Evolutionary conservation across 805 yeast species (phyloP), one percentile per base, ranked within the genome.

Genomic region (Candida broadrunensis): DNA sequence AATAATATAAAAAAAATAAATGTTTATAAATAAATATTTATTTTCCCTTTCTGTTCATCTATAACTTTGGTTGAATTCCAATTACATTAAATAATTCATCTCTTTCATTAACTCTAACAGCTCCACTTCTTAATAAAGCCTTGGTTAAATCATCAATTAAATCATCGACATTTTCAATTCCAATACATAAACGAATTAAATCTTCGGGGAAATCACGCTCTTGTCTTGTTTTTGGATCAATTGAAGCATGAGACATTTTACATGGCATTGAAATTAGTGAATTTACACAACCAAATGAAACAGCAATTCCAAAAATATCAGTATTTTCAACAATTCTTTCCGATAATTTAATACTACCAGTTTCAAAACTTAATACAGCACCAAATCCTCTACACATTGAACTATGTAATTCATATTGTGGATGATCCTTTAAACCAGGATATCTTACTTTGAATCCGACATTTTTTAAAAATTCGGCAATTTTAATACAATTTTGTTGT

Each of bases 181-280:
- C 98, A 38, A 90, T 83, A 60, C 97, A 90, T 41, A 90, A 73
- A 55, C 98, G 76, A 51, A 90, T 81, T 56, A 90, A 72, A 59
- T 91, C 97, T 63, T 90, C 97, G 2, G 97, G 96, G 66, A 90
- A 81, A 34, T 82, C 88, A 60, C 98, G 80, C 61, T 85, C 95
- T 36, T 81, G 82, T 62, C 97, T 80, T 3, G 88, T 82, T 56
- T 86, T 80, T 19, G 89, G 84, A 52, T 89, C 96, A 47, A 90
- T 90, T 2, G 96, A 84, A n/a, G 97, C 97, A 58, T 90, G 98
- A 5, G 96, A 87, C 97, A 90, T 90, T 62, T 79, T 78, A 63
- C 97, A 88, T 13, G 98, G 98, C 82, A 90, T 78, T 30, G 96
- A 88, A 43, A 90, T 88, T 57, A 90, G 73, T 14, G 96, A 86